phyloP scores from a whole-genome alignment of 805 yeast genomes.

The Metschnikowia similis region DNA sequence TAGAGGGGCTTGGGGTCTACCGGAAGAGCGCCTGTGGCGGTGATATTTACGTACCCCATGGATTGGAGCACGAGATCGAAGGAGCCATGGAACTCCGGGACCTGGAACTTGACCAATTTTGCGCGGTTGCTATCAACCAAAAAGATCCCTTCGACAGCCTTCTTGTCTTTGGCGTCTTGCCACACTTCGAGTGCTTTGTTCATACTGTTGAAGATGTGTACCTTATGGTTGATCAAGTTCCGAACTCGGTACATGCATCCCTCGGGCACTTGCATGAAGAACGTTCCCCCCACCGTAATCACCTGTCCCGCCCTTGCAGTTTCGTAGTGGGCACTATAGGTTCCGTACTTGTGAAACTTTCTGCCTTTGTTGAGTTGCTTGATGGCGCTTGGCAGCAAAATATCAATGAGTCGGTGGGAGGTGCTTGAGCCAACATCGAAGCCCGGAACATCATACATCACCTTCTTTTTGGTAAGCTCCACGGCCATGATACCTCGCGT shows the following conservation, averaged over 20 bases:
- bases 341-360: conserved; percentile 27
- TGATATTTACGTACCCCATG: conserved; percentile 58
- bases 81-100: conserved; percentile 70
- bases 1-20: conserved; percentile 24
- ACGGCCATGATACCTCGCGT: conserved; percentile 50
- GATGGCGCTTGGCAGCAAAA: conserved; percentile 21
- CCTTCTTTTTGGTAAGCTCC: conserved; percentile 24
- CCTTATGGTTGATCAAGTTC: conserved; percentile 40
- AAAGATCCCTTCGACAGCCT: conserved; percentile 19
- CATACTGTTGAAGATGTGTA: conserved; percentile 29
- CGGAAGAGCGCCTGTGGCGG: conserved; percentile 49
- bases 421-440: conserved; percentile 20
- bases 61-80: conserved; percentile 63
- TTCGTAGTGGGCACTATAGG: conserved; percentile 26
- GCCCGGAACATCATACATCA: conserved; percentile 47
- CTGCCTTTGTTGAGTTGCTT: conserved; percentile 28
- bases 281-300: conserved; percentile 57
- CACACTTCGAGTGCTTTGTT: conserved; percentile 25
- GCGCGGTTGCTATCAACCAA: conserved; percentile 9
- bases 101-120: conserved; percentile 30
- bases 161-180: conserved; percentile 24
- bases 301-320: conserved; percentile 44
- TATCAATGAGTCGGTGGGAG: conserved; percentile 25
- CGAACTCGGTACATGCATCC: conserved; percentile 46
- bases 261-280: conserved; percentile 53